Base-by-base conservation (phyloP, 2,329 filamentous ascomycete species). In the Venturia effusa region DNA sequence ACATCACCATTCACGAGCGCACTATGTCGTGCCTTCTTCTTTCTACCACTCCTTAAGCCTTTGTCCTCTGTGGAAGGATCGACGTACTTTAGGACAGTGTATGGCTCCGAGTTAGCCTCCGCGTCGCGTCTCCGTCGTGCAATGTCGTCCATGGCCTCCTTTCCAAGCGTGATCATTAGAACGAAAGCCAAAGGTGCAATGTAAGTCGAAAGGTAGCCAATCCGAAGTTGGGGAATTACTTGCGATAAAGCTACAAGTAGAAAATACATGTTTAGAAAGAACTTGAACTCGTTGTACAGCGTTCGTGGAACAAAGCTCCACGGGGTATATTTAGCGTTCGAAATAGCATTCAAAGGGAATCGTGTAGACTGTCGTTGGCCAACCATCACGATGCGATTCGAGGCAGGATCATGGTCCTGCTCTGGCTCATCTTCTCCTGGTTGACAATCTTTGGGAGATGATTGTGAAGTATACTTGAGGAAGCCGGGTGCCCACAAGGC, bases 241-340 rank as follows among this genome's bases (percentile, higher is more conserved):
- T 99, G 94, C 43, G 93, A 97, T 61, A 97, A 77, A 7, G 94
- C 95, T 61, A 99, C 94, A 32, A 97, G 85, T 64, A 99, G 81
- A 74, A 99, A 99, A 74, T 99, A 99, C 81, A 97, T 90, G 82
- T 99, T 99, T 82, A 99, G 96, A 78, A 99, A 99, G 80, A 97
- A 99, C 66, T 93, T 97, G 74, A 99, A 99, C 73, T 99, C 94
- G 77, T 97, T 97, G 77, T 97, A 99, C 27, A 99, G 80, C 0
- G 94, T 99, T 62, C 93, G 82, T 2, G 95, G 95, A 17, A 99
- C 82, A 75, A 99, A 99, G 62, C 89, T 96, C 79, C 92, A 88
- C 0, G 92, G 86, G 37, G 93, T 97, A 75, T 99, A 99, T 81
- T 97, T 99, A 64, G 94, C 93, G 74, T 99, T 97, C 41, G 93